phyloP scores from a whole-genome alignment of 1,284 basidiomycete species.

The Mycena sp. region DNA sequence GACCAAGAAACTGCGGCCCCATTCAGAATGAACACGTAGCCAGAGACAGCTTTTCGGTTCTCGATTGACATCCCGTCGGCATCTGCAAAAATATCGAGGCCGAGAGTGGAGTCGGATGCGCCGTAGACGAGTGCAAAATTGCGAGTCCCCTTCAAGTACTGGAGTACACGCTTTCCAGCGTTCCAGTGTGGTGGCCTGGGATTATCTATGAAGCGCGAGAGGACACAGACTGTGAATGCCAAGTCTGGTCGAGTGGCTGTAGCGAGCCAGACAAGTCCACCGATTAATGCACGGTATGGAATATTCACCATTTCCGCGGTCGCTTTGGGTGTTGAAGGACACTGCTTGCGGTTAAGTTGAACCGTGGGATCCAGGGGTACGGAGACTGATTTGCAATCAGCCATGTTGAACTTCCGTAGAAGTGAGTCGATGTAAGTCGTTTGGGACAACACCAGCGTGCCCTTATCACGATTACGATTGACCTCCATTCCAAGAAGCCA shows the following conservation, averaged over 20 bases:
- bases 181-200: constrained; percentile 21
- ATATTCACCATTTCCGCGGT: constrained; percentile 24
- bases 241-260: constrained; percentile 36
- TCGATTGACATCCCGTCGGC: constrained; percentile 17
- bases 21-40: constrained; percentile 33
- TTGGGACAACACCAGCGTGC: constrained; percentile 11
- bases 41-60: constrained; percentile 14
- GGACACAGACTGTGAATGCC: constrained; percentile 23
- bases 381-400: constrained; percentile 21
- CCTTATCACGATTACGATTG: background rate
- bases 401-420: constrained; percentile 27
- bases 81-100: constrained; percentile 7
- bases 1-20: constrained; percentile 43
- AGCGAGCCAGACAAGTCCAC: constrained; percentile 35
- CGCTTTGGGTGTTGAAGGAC: constrained; percentile 6
- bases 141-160: constrained; percentile 25
- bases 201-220: constrained; percentile 22
- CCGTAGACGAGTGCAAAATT: constrained; percentile 3
- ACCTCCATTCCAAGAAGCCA: constrained; percentile 32
- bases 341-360: constrained; percentile 9
- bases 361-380: constrained; percentile 36
- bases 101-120: no score
- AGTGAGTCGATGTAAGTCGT: constrained; percentile 35
- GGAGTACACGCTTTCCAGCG: constrained; percentile 11
- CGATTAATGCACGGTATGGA: constrained; percentile 37